Evolutionary conservation across 495 filamentous ascomycete species (phyloP).

Genomic region (Pyrenopolyporus hunteri): DNA sequence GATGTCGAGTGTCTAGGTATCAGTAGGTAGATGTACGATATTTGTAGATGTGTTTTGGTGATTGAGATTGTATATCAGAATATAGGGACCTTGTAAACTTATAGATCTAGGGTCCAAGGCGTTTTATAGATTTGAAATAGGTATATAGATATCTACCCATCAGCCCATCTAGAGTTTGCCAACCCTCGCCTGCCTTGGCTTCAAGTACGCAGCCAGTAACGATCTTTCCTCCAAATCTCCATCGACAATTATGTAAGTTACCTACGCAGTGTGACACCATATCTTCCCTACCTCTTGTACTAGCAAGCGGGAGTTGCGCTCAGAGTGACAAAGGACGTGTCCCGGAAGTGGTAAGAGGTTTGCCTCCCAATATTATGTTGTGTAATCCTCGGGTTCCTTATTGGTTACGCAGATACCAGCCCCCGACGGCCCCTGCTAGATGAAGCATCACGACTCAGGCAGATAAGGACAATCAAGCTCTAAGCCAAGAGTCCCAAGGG

Average conservation of each 20-base stretch:
- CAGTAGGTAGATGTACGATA: slow-evolving; percentile 3
- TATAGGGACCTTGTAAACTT: neutral
- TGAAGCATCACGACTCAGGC: slow-evolving; percentile 24
- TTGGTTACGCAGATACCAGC: slow-evolving; percentile 25
- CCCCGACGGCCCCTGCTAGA: slow-evolving; percentile 1
- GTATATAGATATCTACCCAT: neutral
- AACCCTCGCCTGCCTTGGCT: slow-evolving; percentile 23
- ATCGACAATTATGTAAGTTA: slow-evolving; percentile 14
- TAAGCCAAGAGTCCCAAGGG: slow-evolving; percentile 12
- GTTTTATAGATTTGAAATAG: slow-evolving; percentile 27
- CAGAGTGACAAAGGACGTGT: slow-evolving; percentile 15
- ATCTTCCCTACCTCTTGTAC: slow-evolving; percentile 3
- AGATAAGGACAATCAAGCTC: slow-evolving; percentile 18
- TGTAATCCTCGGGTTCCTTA: slow-evolving; percentile 16
- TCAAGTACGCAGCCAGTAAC: slow-evolving; percentile 22
- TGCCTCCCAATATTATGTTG: slow-evolving; percentile 25
- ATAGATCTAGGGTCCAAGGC: slow-evolving; percentile 11
- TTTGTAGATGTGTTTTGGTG: neutral
- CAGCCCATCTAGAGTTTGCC: slow-evolving; percentile 16
- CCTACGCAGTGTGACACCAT: slow-evolving; percentile 21
- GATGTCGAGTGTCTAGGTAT: neutral
- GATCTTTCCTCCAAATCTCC: slow-evolving; percentile 29
- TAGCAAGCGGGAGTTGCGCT: neutral
- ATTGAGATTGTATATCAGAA: slow-evolving; percentile 22
- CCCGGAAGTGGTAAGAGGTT: slow-evolving; percentile 26